Conservation (phyloP, 2,329 filamentous ascomycete genomes). For the Biscogniauxia marginata region DNA sequence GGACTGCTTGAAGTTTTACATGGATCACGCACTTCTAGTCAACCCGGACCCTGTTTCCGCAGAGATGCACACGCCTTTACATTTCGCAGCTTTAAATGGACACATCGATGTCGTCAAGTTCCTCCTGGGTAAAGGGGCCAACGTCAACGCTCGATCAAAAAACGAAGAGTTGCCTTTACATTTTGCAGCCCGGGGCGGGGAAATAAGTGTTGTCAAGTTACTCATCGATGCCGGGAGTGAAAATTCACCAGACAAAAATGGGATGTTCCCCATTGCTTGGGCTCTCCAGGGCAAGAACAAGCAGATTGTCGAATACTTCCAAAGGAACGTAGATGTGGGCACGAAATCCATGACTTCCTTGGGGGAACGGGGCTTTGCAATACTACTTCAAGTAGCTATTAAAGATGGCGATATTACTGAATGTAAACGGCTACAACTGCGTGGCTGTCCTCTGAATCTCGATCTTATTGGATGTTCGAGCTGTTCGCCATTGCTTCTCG, state of each 20-base stretch:
- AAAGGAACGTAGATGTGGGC: neutral
- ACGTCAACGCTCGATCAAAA: conserved; percentile 4
- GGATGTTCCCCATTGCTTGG: neutral
- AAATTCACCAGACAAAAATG: neutral
- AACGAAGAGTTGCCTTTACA: neutral
- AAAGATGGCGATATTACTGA: neutral
- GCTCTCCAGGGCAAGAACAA: neutral
- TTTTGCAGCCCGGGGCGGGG: neutral
- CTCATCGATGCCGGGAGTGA: conserved; percentile 1
- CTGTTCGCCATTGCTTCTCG: conserved; percentile 1
- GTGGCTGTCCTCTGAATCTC: neutral
- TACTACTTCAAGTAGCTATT: neutral
- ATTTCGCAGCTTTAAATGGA: neutral
- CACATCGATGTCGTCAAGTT: neutral
- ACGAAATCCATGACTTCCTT: neutral
- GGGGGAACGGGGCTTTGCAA: neutral
- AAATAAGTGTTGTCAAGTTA: neutral
- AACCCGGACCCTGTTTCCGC: neutral
- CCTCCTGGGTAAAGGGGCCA: neutral
- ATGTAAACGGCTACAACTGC: neutral
- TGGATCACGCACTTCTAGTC: neutral
- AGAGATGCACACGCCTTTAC: neutral
- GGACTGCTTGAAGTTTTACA: conserved; percentile 7
- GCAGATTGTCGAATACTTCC: neutral
- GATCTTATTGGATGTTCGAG: neutral